Conservation (phyloP, 257 asterid genomes). For the Rehmannia glutinosa region DNA sequence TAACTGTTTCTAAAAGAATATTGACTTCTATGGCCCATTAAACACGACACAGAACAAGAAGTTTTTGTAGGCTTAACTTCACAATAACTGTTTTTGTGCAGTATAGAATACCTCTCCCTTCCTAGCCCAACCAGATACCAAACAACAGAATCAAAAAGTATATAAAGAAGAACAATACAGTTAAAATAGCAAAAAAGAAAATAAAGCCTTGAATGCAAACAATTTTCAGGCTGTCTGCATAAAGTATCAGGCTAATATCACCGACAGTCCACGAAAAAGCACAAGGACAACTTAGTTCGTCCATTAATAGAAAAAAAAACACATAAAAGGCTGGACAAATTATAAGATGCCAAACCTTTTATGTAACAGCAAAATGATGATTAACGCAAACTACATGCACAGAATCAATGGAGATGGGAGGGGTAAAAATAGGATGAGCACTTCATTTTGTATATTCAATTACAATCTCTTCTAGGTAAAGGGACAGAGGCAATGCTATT, state of each 20-base stretch:
- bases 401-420: neutral
- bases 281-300: neutral
- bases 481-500: no score
- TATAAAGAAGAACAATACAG: neutral
- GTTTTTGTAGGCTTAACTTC: neutral
- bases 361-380: no score
- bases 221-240: neutral
- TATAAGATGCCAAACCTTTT: no score
- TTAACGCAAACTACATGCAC: neutral
- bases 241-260: neutral
- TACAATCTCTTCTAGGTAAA: neutral
- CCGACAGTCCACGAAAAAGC: neutral
- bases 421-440: neutral
- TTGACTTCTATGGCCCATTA: neutral
- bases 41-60: neutral
- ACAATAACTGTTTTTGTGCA: no score
- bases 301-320: neutral
- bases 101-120: no score
- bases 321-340: no score
- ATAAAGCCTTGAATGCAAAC: neutral
- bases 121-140: no score
- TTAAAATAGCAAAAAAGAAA: neutral
- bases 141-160: no score
- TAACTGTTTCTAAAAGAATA: neutral
- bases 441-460: neutral